phyloP scores from a whole-genome alignment of 2,329 filamentous ascomycete genomes.

The Trichoderma sp. region DNA sequence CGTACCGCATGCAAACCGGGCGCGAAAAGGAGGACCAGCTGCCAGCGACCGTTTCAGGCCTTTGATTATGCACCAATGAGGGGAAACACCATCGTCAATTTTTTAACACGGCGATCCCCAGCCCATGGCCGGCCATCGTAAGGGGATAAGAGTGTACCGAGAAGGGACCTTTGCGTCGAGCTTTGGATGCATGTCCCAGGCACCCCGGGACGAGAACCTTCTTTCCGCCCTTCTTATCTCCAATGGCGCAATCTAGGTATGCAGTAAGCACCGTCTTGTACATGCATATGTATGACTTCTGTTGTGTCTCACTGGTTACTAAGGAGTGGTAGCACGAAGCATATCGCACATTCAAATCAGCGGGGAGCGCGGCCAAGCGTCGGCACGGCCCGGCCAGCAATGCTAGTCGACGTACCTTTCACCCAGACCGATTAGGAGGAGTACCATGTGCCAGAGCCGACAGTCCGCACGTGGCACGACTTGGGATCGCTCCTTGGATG shows the following conservation, averaged over 20 bases:
- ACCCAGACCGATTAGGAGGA: not conserved
- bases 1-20: not conserved
- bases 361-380: conserved; percentile 16
- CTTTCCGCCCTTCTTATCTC: not conserved
- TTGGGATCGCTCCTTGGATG: not conserved
- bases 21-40: not conserved
- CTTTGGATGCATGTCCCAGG: not conserved
- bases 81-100: not conserved
- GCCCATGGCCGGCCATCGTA: not conserved
- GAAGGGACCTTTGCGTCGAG: not conserved
- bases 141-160: not conserved
- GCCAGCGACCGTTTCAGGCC: not conserved
- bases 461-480: not conserved
- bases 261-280: not conserved
- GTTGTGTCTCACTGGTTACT: not conserved
- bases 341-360: not conserved
- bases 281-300: not conserved
- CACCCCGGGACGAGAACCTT: not conserved
- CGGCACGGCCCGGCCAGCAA: conserved; percentile 20
- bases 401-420: not conserved
- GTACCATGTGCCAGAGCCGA: not conserved
- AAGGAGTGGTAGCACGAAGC: not conserved
- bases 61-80: not conserved
- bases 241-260: not conserved
- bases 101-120: not conserved